These are phyloP conservation scores for Lactifluus volemus DNA, from an alignment of 768 basidiomycete genomes.

Conservation along the genomic window DNA sequence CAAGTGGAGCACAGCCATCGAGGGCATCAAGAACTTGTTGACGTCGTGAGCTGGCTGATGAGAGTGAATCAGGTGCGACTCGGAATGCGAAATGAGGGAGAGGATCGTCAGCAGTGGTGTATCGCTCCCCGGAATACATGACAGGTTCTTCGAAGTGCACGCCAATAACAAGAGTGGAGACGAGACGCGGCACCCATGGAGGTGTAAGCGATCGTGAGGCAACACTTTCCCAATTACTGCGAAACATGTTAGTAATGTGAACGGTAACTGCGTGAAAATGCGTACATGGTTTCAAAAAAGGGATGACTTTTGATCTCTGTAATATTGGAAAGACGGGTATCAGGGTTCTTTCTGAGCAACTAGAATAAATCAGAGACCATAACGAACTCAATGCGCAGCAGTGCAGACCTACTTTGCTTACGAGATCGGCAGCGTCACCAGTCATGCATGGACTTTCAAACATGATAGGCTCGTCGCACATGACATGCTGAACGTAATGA, in stretches of 20 bases:
- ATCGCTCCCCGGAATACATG: neutral
- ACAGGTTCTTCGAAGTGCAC: neutral
- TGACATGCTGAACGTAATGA: neutral
- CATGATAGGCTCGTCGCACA: neutral
- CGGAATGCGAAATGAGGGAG: slow-evolving; percentile 1
- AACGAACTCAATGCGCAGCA: no score
- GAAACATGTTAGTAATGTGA: neutral
- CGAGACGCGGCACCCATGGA: slow-evolving; percentile 6
- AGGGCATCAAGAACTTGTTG: neutral
- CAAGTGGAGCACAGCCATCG: neutral
- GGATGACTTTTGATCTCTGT: slow-evolving; percentile 1
- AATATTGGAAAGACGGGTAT: neutral
- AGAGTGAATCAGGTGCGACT: neutral
- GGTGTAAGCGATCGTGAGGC: slow-evolving; percentile 8
- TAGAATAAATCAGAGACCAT: neutral
- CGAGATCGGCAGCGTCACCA: slow-evolving; percentile 4
- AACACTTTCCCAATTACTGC: slow-evolving; percentile 5
- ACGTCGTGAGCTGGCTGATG: neutral
- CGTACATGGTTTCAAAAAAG: slow-evolving; percentile 3
- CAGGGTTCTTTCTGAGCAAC: neutral
- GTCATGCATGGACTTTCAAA: slow-evolving; percentile 1
- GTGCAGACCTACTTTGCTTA: neutral
- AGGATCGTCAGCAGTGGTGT: neutral
- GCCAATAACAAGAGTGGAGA: neutral
- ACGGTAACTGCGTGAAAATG: neutral